Evolutionary conservation across 768 basidiomycete species (phyloP), one percentile per base, ranked within the genome.

Genomic region (Leccinum incarnatum): DNA sequence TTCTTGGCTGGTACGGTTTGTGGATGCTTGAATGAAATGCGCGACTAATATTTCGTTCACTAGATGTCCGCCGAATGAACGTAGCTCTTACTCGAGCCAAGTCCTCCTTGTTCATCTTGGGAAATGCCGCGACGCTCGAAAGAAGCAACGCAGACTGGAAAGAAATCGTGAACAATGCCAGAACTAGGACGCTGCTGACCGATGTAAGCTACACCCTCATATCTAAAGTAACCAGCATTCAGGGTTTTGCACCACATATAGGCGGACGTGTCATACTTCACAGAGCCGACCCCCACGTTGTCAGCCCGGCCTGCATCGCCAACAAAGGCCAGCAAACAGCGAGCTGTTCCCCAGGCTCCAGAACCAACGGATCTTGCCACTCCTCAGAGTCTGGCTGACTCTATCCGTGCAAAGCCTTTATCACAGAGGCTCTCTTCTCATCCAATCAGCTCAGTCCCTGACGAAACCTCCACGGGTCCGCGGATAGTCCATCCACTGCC

Each of bases 31-130:
- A 19, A 52, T 15, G 40, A 48, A 5, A 54, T 12, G 54, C 15
- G 2, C 34, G 17, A 37, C 55, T 65, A 14, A 65, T 36, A 56
- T 27, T 45, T 10, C 4, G 15, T 36, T 29, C 49, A 14, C 36
- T 58, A 85, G 91, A 96, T 72, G 72, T 80, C 21, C 87, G 95
- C 47, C 88, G 96, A 47, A 96, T 98, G 91, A 98, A 99, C 72
- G 96, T 99, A n/a, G 95, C 95, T 29, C 76, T 99, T 25, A 99
- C 96, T n/a, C 87, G 97, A 65, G 93, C 96, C 3, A 91, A 89
- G 67, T 93, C 93, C 7, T 97, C 96, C 10, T 76, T 99, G 2
- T 99, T 95, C 72, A 87, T 99, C 56, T 80, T 99, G 30, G 97
- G 97, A 7, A 87, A 98, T 72, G 88, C 87, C 12, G 77, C 92